Percentiles rank a stretch among this genome's conserved stretches.
Evolutionary conservation across 257 asterid genomes (phyloP).

Genomic region (Solanum corneliomulleri): DNA sequence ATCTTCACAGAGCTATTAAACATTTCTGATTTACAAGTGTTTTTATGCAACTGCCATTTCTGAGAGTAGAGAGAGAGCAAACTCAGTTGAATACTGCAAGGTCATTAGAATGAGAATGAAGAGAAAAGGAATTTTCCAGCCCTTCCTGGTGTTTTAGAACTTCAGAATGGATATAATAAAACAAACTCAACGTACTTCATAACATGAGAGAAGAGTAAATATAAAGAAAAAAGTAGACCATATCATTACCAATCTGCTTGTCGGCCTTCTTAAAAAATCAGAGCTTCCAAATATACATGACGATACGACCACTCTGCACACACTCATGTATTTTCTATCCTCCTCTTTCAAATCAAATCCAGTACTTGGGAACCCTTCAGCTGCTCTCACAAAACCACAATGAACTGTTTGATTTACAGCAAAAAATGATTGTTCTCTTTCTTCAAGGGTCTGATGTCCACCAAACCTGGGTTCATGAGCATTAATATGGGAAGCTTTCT

Average conservation of each 20-base stretch:
- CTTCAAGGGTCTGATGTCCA: conserved; percentile 69
- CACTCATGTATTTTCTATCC: conserved; percentile 50
- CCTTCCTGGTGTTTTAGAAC: neutral
- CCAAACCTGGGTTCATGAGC: conserved; percentile 55
- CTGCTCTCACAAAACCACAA: conserved; percentile 77
- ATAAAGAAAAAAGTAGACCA: neutral
- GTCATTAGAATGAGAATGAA: neutral
- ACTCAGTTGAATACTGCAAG: neutral
- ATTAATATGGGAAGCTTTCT: conserved; percentile 12
- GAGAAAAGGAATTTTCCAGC: neutral
- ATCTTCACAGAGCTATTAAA: neutral
- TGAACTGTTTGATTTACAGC: conserved; percentile 66
- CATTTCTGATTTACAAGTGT: neutral
- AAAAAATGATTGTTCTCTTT: conserved; percentile 62
- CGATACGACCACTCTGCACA: conserved; percentile 59
- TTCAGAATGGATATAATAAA: neutral
- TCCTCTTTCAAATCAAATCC: conserved; percentile 74
- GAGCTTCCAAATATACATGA: conserved; percentile 95
- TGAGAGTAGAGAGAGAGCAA: neutral
- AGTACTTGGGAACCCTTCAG: conserved; percentile 42
- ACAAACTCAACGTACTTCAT: neutral
- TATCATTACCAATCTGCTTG: conserved; percentile 67
- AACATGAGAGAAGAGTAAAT: neutral
- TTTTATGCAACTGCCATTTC: neutral
- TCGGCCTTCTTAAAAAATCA: conserved; percentile 80